Evolutionary conservation across 164 flowering plant species (phyloP), one percentile per base, ranked within the genome.

Genomic region (Pachysandra terminalis): DNA sequence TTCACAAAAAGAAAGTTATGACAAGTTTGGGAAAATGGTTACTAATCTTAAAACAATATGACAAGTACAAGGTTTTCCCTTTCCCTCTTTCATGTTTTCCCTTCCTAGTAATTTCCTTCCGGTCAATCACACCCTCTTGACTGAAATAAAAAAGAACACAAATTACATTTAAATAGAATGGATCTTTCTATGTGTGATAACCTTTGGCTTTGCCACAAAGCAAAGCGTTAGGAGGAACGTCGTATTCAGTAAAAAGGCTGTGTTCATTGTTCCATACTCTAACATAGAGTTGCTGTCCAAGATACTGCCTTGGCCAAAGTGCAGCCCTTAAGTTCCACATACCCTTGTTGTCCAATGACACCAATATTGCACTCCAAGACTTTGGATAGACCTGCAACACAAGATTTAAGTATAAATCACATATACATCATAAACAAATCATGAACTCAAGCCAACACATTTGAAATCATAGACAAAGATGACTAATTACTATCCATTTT

Each of bases 301-400:
- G 65, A 68, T 86, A 87, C 35, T 78, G 67, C 69, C 85, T 80
- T 28, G 70, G 64, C 91, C 90, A 87, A 19, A 71, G 72, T 66
- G 84, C 78, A 21, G 91, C 86, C 79, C 95, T 82, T 69, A 84
- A 73, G 66, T 87, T 87, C 95, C 95, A 89, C 91, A 86, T 89
- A 0, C 91, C 95, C 68, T 87, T 77, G 84, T 87, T 87, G 81
- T 89, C 91, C 68, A 87, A 56, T 0, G 95, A 75, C 56, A 79
- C 82, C 64, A 79, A 54, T 21, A 89, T 74, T 16, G 87, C 85
- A 1, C 55, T 83, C 95, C 91, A 87, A 0, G 83, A 75, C 14
- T 69, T 56, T 2, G 90, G 91, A 67, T 80, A 89, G 22, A 84
- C 95, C 93, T 88, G 72, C 40, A 73, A 53, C 26, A 27, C 10